Evolutionary conservation across 2,329 filamentous ascomycete genomes (phyloP).

Genomic region (Phaeosphaeriaceae sp.): DNA sequence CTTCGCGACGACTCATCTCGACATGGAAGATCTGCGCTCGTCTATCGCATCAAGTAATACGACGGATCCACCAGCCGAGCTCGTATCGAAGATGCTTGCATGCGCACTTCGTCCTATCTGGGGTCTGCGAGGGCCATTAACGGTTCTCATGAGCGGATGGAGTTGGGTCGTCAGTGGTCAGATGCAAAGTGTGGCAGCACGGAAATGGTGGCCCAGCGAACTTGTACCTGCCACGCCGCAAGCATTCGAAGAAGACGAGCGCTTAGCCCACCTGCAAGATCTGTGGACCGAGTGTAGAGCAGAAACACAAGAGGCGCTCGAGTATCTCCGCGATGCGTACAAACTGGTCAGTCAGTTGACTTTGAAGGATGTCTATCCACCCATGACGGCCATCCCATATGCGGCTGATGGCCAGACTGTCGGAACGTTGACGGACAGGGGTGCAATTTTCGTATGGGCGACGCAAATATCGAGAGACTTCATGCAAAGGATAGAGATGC

Average conservation of each 20-base stretch:
- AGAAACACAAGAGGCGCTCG: slow-evolving; percentile 28
- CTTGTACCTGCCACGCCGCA: slow-evolving; percentile 26
- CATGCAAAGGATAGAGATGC: slow-evolving; percentile 36
- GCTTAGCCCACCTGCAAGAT: slow-evolving; percentile 29
- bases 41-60: slow-evolving; percentile 28
- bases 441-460: slow-evolving; percentile 44
- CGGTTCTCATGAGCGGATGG: slow-evolving; percentile 42
- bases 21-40: slow-evolving; percentile 38
- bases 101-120: slow-evolving; percentile 34
- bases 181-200: slow-evolving; percentile 33
- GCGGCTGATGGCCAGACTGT: slow-evolving; percentile 34
- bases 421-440: slow-evolving; percentile 39
- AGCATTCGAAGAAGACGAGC: slow-evolving; percentile 37
- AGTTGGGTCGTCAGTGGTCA: slow-evolving; percentile 36
- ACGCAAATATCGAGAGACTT: slow-evolving; percentile 37
- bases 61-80: slow-evolving; percentile 20
- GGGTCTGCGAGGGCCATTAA: slow-evolving; percentile 40
- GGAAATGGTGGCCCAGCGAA: slow-evolving; percentile 44
- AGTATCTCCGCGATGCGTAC: slow-evolving; percentile 36
- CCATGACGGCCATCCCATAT: slow-evolving; percentile 38
- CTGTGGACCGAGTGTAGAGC: slow-evolving; percentile 26
- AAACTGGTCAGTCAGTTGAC: slow-evolving; percentile 41
- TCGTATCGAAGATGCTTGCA: slow-evolving; percentile 37
- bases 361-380: slow-evolving; percentile 27
- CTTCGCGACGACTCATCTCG: slow-evolving; percentile 41